phyloP scores from a whole-genome alignment of 306 rosid genomes.

The Dalbergia oliveri region DNA sequence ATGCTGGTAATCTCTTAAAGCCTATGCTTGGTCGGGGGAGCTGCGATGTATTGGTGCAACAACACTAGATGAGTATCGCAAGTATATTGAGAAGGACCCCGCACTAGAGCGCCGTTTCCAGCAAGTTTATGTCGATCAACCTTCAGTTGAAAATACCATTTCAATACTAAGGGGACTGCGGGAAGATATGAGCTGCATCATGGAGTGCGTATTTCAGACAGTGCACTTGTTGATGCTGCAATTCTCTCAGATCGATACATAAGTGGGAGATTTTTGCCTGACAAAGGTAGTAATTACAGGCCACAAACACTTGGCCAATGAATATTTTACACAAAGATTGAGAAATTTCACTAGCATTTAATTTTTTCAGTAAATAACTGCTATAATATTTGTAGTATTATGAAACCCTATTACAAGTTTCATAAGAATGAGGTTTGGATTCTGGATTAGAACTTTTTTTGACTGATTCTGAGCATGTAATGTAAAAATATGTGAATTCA shows the following conservation, averaged over 20 bases:
- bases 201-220: slow-evolving; percentile 96
- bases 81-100: slow-evolving; percentile 97
- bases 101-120: slow-evolving; percentile 98
- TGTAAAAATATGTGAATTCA: neutral
- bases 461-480: slow-evolving; percentile 19
- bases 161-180: slow-evolving; percentile 93
- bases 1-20: slow-evolving; percentile 98
- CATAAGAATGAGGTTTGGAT: slow-evolving; percentile 26
- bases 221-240: slow-evolving; percentile 98
- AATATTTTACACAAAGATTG: slow-evolving; percentile 21
- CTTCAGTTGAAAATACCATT: slow-evolving; percentile 85
- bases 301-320: neutral
- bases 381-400: neutral
- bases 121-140: slow-evolving; percentile 98
- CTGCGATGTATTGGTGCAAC: slow-evolving; percentile 98
- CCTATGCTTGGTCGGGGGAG: slow-evolving; percentile 99
- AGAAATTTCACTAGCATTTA: slow-evolving; percentile 21
- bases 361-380: slow-evolving; percentile 2
- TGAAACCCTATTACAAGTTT: neutral
- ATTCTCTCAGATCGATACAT: slow-evolving; percentile 96
- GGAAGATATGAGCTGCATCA: slow-evolving; percentile 99
- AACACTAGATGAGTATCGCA: slow-evolving; percentile 92
- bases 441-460: slow-evolving; percentile 22
- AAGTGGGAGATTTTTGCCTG: slow-evolving; percentile 97
- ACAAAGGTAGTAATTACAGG: slow-evolving; percentile 75